Base-by-base conservation (phyloP, 139 green algal species). In the Dunaliella primolecta region DNA sequence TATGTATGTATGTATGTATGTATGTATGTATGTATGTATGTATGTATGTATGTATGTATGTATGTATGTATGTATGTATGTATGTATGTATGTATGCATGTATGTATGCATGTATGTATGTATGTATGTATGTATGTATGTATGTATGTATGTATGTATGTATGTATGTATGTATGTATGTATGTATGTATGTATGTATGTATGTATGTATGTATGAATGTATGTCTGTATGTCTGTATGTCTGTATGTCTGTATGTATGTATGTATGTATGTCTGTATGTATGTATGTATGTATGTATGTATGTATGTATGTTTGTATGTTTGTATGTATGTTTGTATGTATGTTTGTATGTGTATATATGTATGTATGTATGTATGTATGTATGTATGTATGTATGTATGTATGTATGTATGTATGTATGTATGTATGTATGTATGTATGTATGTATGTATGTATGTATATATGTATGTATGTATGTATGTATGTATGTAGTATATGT, bases 401-500 rank as follows among this genome's bases (percentile, higher is more conserved):
- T 82, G 78, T 82, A 82, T 82, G 78, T 82, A 82, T 82, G 78
- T 82, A 82, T 82, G 78, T 82, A 82, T 82, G 78, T 82, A 82
- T 82, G 78, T 82, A 82, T 82, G 78, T 82, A 82, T 82, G 78
- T 57, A 82, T 82, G 78, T 57, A 82, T 82, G 78, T 82, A 57
- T 82, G 78, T 82, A 82, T 82, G 78, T 82, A 82, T 82, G 78
- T 82, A 82, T 82, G 78, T 82, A 82, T 82, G 78, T 82, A 82
- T 82, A 29, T 82, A 82, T 82, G 78, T 82, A 82, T 82, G 78
- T 82, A 82, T 82, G 78, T 82, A 82, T 82, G 78, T 82, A 82
- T 82, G 78, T 82, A 82, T 82, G 78, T 82, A 82, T 82, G 78
- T 79, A 79, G 27, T 79, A 79, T 31, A 27, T 79, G 31, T 33